phyloP scores from a whole-genome alignment of 1,139 yeast genomes.

The Suhomyces bribrorum region DNA sequence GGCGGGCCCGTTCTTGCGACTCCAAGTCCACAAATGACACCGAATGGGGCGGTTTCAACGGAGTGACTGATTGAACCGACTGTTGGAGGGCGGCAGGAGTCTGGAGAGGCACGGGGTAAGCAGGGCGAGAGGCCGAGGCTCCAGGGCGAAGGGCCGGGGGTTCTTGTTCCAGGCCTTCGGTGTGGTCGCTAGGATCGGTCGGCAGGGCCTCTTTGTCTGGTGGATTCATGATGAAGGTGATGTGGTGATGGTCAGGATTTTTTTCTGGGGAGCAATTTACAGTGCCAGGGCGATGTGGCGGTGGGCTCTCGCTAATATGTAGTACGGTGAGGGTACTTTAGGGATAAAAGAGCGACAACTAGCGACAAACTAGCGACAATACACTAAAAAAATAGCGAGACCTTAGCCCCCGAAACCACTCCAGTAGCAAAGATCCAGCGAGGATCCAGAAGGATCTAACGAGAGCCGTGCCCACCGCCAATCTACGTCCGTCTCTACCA shows the following conservation, averaged over 20 bases:
- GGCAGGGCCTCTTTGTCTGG: conserved; percentile 10
- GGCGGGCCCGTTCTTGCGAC: conserved; percentile 38
- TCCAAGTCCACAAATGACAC: conserved; percentile 47
- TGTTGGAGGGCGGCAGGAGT: conserved; percentile 5
- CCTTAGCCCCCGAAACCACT: too few relatives aligned
- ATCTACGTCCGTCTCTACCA: too few relatives aligned
- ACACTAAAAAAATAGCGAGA: too few relatives aligned
- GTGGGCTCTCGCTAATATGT: conserved; percentile 1
- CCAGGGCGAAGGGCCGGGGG: background rate
- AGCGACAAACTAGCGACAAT: too few relatives aligned
- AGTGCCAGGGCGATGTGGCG: background rate
- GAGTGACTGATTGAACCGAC: conserved; percentile 12
- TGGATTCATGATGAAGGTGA: background rate
- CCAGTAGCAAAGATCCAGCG: too few relatives aligned
- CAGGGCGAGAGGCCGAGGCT: background rate
- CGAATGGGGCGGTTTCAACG: conserved; percentile 19
- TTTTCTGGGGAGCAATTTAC: background rate
- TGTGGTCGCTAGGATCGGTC: conserved; percentile 1
- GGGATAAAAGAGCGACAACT: too few relatives aligned
- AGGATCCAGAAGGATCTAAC: too few relatives aligned
- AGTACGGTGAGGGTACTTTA: background rate
- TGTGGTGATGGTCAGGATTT: background rate
- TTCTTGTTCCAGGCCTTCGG: conserved; percentile 1
- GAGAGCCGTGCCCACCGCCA: too few relatives aligned
- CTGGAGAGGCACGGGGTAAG: background rate